These are phyloP conservation scores for Macroventuria anomochaeta DNA, from an alignment of 2,329 filamentous ascomycete species.

Conservation along the genomic window DNA sequence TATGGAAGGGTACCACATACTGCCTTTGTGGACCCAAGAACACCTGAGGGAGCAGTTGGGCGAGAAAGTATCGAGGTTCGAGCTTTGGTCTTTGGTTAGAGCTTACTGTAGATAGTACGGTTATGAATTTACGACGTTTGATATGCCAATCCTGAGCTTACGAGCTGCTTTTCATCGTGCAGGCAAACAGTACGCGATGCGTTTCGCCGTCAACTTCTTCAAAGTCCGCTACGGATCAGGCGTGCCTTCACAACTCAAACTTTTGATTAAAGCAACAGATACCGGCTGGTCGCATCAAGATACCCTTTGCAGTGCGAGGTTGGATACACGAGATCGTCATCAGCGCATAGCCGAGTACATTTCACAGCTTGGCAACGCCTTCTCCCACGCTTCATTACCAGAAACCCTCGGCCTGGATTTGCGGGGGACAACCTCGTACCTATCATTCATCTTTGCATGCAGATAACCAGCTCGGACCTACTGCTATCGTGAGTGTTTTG, in stretches of 20 bases:
- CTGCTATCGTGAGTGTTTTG: constrained; percentile 13
- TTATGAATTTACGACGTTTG: not conserved
- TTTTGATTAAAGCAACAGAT: not conserved
- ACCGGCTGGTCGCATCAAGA: not conserved
- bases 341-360: not conserved
- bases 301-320: not conserved
- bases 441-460: constrained; percentile 4
- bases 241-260: not conserved
- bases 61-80: constrained; percentile 91
- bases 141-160: no score
- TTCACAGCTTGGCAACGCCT: constrained; percentile 14
- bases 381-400: constrained; percentile 4
- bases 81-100: constrained; percentile 76
- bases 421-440: not conserved
- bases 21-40: constrained; percentile 74
- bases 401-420: not conserved
- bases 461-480: constrained; percentile 20
- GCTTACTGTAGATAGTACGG: not conserved
- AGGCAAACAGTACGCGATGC: no score
- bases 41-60: constrained; percentile 70
- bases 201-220: no score
- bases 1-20: constrained; percentile 57
- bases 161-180: not conserved
- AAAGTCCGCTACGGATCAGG: not conserved
- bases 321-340: constrained; percentile 9